A percentile compares a stretch with the other conserved stretches of the same genome.
These are phyloP conservation scores for Talaromyces sp. DNA, from an alignment of 2,329 filamentous ascomycete species.

Conservation along the genomic window DNA sequence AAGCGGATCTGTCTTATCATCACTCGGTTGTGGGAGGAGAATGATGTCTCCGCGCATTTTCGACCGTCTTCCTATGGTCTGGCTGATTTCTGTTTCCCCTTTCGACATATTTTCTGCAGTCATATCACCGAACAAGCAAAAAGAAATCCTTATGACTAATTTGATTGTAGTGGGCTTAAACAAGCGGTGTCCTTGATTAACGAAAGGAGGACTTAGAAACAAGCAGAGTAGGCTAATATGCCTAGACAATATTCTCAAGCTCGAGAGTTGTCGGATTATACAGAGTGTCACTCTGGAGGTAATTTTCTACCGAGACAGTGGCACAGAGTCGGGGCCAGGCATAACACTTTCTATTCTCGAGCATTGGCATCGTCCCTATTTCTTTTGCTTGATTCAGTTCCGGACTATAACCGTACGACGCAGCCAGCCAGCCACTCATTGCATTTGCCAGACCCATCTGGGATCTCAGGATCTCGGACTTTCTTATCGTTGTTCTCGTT, in stretches of 20 bases:
- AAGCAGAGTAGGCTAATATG: not conserved
- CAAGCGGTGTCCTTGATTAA: not conserved
- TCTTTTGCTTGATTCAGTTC: not conserved
- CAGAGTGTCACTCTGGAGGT: not conserved
- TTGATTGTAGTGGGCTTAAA: not conserved
- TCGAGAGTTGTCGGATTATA: not conserved
- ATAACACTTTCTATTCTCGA: too few species aligned
- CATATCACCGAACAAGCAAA: not conserved
- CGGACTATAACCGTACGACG: not conserved
- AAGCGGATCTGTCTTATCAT: slow-evolving; percentile 13
- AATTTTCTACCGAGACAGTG: not conserved
- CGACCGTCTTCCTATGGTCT: not conserved
- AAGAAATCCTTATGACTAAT: not conserved
- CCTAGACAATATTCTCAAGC: not conserved
- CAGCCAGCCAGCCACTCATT: not conserved
- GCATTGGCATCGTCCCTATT: not conserved
- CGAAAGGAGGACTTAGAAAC: not conserved
- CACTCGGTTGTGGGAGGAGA: slow-evolving; percentile 13
- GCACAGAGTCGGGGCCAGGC: not conserved
- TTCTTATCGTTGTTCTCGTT: not conserved
- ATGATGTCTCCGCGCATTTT: slow-evolving; percentile 17
- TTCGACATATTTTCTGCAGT: not conserved
- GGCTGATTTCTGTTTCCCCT: not conserved
- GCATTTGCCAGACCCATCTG: not conserved
- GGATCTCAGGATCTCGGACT: slow-evolving; percentile 1